Evolutionary conservation across 163 green algal species (phyloP).

Genomic region (Prototheca stagnorum): DNA sequence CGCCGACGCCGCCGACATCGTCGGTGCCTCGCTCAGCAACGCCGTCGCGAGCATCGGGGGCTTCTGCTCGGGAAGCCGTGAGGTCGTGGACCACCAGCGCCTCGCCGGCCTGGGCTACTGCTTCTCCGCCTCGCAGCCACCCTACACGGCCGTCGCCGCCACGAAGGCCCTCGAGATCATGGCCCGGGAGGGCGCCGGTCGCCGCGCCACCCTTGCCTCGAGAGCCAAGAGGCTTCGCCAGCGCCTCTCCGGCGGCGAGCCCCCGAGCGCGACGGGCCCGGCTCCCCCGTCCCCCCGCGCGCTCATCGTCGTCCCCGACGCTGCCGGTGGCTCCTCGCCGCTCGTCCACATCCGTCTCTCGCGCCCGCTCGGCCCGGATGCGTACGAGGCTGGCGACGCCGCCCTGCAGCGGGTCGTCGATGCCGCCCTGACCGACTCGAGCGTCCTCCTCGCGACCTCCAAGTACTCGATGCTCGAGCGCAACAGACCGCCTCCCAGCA

Average conservation of each 20-base stretch:
- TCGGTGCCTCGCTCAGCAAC: slow-evolving; percentile 42
- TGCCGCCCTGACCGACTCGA: slow-evolving; percentile 10
- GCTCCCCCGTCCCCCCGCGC: not conserved
- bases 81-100: slow-evolving; percentile 85
- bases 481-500: slow-evolving; percentile 6
- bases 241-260: no score
- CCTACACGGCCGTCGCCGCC: slow-evolving; percentile 41
- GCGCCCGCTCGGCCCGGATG: not conserved
- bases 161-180: slow-evolving; percentile 10
- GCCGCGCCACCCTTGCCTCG: no score
- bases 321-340: slow-evolving; percentile 7
- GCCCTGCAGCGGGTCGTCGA: slow-evolving; percentile 14
- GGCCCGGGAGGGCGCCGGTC: no score
- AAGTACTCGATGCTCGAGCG: slow-evolving; percentile 18
- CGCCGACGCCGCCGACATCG: slow-evolving; percentile 36
- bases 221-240: no score
- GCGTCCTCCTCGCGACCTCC: slow-evolving; percentile 12
- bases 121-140: slow-evolving; percentile 87
- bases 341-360: slow-evolving; percentile 17
- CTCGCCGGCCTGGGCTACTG: slow-evolving; percentile 78
- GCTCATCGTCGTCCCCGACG: slow-evolving; percentile 9
- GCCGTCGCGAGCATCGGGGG: slow-evolving; percentile 70
- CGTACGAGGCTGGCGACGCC: slow-evolving; percentile 7
- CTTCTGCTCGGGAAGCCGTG: slow-evolving; percentile 71
- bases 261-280: no score